Evolutionary conservation across 345 rosid species (phyloP).

Genomic region (Syzygium oleosum): DNA sequence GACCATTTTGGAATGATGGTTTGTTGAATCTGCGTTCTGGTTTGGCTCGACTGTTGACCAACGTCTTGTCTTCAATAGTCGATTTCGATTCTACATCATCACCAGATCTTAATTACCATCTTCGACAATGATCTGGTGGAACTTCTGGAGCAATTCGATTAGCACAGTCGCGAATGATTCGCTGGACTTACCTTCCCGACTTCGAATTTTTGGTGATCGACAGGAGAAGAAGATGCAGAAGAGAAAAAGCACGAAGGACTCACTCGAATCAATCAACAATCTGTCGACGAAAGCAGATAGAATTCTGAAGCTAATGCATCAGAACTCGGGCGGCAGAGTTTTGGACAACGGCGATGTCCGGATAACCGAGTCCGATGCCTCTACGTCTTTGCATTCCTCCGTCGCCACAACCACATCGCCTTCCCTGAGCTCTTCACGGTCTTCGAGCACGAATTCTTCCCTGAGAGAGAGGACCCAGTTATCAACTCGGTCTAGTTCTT

Average conservation of each 20-base stretch:
- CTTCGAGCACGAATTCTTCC: not conserved
- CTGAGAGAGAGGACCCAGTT: not conserved
- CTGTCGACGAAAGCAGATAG: not conserved
- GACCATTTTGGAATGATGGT: not conserved
- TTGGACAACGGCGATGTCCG: not conserved
- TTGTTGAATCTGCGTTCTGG: not conserved
- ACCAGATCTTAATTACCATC: not conserved
- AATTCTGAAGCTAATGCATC: not conserved
- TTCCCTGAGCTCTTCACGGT: not conserved
- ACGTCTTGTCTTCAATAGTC: not conserved
- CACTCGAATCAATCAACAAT: not conserved
- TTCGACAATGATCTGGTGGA: not conserved
- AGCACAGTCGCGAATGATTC: not conserved
- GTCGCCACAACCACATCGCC: not conserved
- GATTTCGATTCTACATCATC: not conserved
- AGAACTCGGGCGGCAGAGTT: not conserved
- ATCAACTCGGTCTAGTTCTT: not conserved
- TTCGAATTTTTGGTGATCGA: not conserved
- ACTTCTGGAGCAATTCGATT: not conserved
- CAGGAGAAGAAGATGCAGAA: slow-evolving; percentile 28
- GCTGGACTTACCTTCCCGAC: not conserved
- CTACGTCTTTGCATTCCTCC: not conserved
- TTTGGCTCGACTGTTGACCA: not conserved
- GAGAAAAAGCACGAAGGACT: not conserved
- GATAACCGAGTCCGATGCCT: not conserved